phyloP scores from a whole-genome alignment of 2,329 filamentous ascomycete species.

The Lizonia empirigonia region DNA sequence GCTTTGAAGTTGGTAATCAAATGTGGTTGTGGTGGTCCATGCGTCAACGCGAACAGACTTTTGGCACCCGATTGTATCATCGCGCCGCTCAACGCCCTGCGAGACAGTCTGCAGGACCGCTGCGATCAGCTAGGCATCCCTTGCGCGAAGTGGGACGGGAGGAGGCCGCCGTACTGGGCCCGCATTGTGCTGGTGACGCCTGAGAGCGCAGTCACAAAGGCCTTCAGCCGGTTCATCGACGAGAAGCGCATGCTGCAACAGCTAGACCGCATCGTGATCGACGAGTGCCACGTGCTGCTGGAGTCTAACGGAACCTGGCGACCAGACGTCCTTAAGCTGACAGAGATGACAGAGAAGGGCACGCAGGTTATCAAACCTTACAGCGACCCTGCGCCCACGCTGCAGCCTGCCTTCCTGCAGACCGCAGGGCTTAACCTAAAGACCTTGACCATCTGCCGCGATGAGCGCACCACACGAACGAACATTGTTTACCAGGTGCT shows the following conservation, averaged over 20 bases:
- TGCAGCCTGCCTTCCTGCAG: conserved; percentile 1
- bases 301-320: conserved; percentile 12
- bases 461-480: not conserved
- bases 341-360: conserved; percentile 6
- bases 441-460: not conserved
- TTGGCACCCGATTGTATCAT: conserved; percentile 21
- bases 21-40: no score
- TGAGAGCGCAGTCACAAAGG: conserved; percentile 2
- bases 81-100: conserved; percentile 17
- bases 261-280: conserved; percentile 22
- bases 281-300: conserved; percentile 19
- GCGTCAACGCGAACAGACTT: no score
- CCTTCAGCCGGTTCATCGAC: conserved; percentile 7
- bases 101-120: conserved; percentile 13
- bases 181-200: conserved; percentile 9
- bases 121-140: conserved; percentile 3
- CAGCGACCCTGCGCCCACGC: conserved; percentile 11
- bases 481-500: no score
- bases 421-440: not conserved
- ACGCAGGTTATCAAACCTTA: conserved; percentile 16
- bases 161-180: conserved; percentile 9
- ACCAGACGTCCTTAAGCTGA: conserved; percentile 9
- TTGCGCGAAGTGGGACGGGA: conserved; percentile 7
- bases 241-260: conserved; percentile 9
- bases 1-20: no score